Percentiles rank a stretch among this genome's conserved stretches.
Conservation (phyloP, 2,329 filamentous ascomycete genomes). For the Sclerotinia glacialis region DNA sequence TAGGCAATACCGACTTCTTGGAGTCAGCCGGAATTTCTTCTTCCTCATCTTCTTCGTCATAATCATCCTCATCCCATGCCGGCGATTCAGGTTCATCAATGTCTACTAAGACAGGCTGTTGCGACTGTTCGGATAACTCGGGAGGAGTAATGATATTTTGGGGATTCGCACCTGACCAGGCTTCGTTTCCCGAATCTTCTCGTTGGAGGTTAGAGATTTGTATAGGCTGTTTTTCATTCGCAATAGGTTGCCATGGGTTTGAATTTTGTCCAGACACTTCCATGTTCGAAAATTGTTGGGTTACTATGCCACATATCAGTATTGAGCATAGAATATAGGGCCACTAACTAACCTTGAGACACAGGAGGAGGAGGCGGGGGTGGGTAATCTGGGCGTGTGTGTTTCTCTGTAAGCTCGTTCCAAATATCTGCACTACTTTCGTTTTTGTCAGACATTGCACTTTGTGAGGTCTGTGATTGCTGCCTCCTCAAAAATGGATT, state of each 20-base stretch:
- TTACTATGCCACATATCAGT: constrained; percentile 19
- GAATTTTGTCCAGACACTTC: constrained; percentile 32
- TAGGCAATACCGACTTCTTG: constrained; percentile 23
- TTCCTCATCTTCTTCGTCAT: constrained; percentile 14
- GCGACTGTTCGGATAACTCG: constrained; percentile 7
- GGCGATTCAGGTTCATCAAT: constrained; percentile 37
- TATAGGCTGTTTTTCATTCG: constrained; percentile 28
- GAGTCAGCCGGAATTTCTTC: background rate
- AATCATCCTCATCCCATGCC: constrained; percentile 39
- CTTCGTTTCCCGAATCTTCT: constrained; percentile 35
- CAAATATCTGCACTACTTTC: constrained; percentile 37
- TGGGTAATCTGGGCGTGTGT: constrained; percentile 22
- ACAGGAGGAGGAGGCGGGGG: constrained; percentile 28
- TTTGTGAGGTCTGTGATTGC: constrained; percentile 24
- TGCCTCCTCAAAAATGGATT: constrained; percentile 37
- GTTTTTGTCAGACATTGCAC: constrained; percentile 24
- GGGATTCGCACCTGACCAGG: constrained; percentile 30
- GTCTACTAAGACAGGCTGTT: constrained; percentile 33
- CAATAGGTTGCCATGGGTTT: constrained; percentile 39
- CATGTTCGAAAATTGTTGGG: constrained; percentile 33
- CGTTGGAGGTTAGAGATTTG: constrained; percentile 25
- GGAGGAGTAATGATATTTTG: background rate
- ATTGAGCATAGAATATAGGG: background rate
- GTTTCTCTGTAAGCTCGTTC: constrained; percentile 28
- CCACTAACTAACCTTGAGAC: constrained; percentile 26